Evolutionary conservation across 2,329 filamentous ascomycete species (phyloP).

Genomic region (Grosmannia serpens): DNA sequence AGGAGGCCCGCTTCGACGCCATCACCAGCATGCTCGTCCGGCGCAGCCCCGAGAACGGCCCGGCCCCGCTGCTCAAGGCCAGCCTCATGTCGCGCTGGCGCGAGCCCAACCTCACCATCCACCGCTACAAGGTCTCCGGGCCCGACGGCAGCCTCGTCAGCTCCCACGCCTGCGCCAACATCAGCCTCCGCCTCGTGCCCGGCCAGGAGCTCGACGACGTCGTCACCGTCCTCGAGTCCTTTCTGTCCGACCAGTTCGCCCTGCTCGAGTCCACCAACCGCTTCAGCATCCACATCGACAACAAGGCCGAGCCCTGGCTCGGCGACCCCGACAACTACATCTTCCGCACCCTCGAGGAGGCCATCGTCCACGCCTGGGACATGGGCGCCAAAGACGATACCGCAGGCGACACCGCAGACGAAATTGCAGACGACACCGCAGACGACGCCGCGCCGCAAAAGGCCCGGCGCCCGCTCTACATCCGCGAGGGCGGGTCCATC

Average conservation of each 20-base stretch:
- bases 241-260: conserved; percentile 60
- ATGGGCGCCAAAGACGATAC: conserved; percentile 27
- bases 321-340: conserved; percentile 85
- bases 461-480: conserved; percentile 65
- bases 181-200: conserved; percentile 85
- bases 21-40: conserved; percentile 68
- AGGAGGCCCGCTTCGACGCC: conserved; percentile 71
- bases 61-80: conserved; percentile 60
- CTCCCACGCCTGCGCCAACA: conserved; percentile 72
- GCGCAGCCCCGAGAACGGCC: conserved; percentile 32
- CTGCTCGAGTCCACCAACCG: conserved; percentile 69
- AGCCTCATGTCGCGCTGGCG: conserved; percentile 91
- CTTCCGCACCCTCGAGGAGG: conserved; percentile 77
- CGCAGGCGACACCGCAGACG: neutral
- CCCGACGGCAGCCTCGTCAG: conserved; percentile 89
- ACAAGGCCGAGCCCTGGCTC: conserved; percentile 91
- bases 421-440: neutral
- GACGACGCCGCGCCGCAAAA: conserved; percentile 18
- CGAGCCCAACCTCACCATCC: conserved; percentile 87
- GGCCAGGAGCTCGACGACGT: conserved; percentile 82
- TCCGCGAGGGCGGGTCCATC: conserved; percentile 90
- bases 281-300: conserved; percentile 74
- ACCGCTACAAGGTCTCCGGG: conserved; percentile 84
- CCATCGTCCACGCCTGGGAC: conserved; percentile 76
- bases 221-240: conserved; percentile 52